Base-by-base conservation (phyloP, 306 rosid genomes). In the Castanea sativa region DNA sequence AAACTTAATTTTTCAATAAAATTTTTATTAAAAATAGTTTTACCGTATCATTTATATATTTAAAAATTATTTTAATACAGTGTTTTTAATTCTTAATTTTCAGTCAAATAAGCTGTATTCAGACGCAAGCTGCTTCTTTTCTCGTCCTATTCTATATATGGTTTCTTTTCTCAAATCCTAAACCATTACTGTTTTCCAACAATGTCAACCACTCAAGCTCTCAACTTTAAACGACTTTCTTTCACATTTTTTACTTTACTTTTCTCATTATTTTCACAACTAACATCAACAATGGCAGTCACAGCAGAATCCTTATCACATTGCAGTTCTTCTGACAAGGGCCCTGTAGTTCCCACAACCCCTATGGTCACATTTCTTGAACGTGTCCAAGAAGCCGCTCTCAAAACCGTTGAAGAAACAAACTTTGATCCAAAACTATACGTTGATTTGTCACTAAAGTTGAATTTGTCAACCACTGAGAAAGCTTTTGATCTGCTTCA, bases 401-500 rank as follows among this genome's bases (percentile, higher is more conserved):
- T 85, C 61, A 4, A 41, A 5, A 82, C 93, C 19, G 87, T 88
- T 4, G 86, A 78, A 3, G 56, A 67, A 19, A 27, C 87, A n/a
- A 41, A 81, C 14, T 91, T 95, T 52, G 98, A 93, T 52, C 96
- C 92, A 0, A 95, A 91, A 71, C 79, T 87, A 68, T 95, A 93
- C 80, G 92, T 95, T 3, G 98, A 95, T 74, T 64, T 95, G 81
- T 81, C 99, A 0, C 74, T 95, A 20, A 90, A 86, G 82, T 79
- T 70, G 71, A 71, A 73, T 2, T 82, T 95, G 18, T 30, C 89
- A 0, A 73, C 41, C 3, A 87, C 98, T 0, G 55, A 82, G 5
- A 11, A n/a, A 2, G 97, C 93, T 0, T 91, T 95, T 74, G 72
- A 81, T 65, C 71, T 84, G 56, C 94, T 93, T 58, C 76, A 80